These are phyloP conservation scores for Syzygium malaccense DNA, from an alignment of 441 rosid species.

Conservation along the genomic window DNA sequence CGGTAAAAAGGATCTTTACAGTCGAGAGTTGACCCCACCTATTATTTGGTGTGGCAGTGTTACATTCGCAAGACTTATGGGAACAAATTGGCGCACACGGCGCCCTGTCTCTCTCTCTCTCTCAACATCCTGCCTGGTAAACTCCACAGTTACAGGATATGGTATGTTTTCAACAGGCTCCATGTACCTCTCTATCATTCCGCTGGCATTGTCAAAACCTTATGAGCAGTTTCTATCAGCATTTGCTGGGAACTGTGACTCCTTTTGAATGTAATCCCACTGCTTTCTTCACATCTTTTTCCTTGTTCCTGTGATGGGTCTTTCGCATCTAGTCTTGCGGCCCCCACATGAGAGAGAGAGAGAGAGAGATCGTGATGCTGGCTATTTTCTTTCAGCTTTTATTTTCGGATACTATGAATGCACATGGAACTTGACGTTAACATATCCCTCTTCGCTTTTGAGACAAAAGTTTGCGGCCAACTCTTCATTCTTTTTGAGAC, in stretches of 20 bases:
- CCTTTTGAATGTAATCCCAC: not conserved
- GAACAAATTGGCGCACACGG: not conserved
- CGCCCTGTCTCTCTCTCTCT: not conserved
- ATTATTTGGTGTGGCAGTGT: not conserved
- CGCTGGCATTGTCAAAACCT: not conserved
- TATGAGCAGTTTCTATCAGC: not conserved
- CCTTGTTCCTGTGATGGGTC: not conserved
- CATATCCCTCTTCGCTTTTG: not conserved
- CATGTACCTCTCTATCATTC: not conserved
- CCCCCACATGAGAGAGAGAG: not conserved
- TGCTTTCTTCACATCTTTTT: not conserved
- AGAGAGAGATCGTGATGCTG: not conserved
- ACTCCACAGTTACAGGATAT: not conserved
- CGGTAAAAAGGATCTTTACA: not conserved
- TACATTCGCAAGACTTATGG: not conserved
- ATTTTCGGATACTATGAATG: not conserved
- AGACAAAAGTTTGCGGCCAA: not conserved
- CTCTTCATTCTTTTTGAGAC: not conserved
- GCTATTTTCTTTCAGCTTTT: not conserved
- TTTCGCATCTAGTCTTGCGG: not conserved
- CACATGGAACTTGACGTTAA: not conserved
- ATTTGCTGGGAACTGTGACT: not conserved
- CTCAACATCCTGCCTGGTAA: not conserved
- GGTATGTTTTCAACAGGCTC: not conserved
- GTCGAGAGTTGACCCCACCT: not conserved